These are phyloP conservation scores for Saccharomycopsis javanensis DNA, from an alignment of 805 yeast genomes.

Conservation along the genomic window DNA sequence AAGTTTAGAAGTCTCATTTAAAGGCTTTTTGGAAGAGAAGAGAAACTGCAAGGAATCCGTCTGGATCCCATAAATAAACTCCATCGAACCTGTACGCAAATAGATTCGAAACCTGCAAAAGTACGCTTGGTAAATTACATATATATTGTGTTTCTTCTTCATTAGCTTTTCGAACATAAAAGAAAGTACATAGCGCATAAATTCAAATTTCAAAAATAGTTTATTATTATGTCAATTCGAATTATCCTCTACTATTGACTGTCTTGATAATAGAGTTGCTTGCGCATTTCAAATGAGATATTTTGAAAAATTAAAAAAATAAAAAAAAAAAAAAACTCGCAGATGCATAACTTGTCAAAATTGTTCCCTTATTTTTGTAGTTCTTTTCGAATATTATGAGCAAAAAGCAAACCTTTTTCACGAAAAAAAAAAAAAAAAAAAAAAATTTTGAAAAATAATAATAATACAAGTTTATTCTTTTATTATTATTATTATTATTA, in stretches of 20 bases:
- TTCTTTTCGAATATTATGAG: neutral
- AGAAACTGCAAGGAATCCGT: too few species aligned
- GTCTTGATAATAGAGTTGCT: neutral
- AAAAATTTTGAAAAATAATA: neutral
- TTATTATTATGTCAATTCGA: neutral
- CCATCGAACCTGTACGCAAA: too few species aligned
- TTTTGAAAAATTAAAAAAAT: too few species aligned
- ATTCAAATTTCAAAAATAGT: neutral
- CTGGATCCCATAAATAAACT: too few species aligned
- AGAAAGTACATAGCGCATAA: neutral
- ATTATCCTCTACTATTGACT: too few species aligned
- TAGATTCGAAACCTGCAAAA: too few species aligned
- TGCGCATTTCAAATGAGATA: too few species aligned
- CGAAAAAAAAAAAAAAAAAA: neutral
- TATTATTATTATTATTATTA: too few species aligned
- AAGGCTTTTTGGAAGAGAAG: too few species aligned
- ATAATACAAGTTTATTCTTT: neutral
- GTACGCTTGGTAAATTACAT: too few species aligned
- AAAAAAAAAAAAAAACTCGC: neutral
- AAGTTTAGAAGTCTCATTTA: too few species aligned
- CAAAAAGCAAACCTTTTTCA: slow-evolving; percentile 3
- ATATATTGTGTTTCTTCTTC: too few species aligned
- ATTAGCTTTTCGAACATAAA: neutral
- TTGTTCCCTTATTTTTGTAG: neutral
- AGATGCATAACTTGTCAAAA: neutral